Evolutionary conservation across 2,329 filamentous ascomycete species (phyloP), one percentile per base, ranked within the genome.

Genomic region (Aspergillus latus): DNA sequence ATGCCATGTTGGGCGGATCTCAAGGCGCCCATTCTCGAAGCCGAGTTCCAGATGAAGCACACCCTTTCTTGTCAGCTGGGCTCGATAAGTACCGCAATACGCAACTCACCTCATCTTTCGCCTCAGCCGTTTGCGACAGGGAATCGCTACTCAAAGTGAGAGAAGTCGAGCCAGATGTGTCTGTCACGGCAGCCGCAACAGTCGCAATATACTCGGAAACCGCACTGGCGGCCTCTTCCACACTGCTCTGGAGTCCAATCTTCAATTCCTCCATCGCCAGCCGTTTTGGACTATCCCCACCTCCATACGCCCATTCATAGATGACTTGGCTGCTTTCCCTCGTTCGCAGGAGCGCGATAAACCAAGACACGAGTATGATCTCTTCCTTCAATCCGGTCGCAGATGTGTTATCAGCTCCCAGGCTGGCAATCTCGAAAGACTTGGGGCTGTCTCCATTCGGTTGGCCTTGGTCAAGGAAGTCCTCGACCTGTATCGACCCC

Each of bases 311-410:
- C 77, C 77, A 80, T 3, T 78, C 73, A 58, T 66, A 80, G 11
- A 48, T 61, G 9, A 72, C 59, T 13, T 70, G 65, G 36, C 65
- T 66, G 13, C 73, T 74, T 60, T 80, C 78, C 8, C 68, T 67
- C 1, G 72, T 76, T 9, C 77, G 70, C 54, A 78, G 54, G 6
- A 80, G 72, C 5, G 77, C 72, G 10, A 79, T 67, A 11, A 79
- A 69, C 78, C 78, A 80, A 40, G 78, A 71, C 36, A 75, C 44
- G 9, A 80, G 70, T 10, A 80, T 15, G 13, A 75, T 51, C 15
- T 77, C 76, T n/a, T 78, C 73, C 55, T 61, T 74, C 64, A 75
- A 68, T 30, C 70, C 66, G 6, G 74, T 76, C 13, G 63, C 62
- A 9, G 26, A 28, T 28, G 66, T 68, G 13, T 68, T 52, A 36